Evolutionary conservation across 176 grass and related monocot genomes (phyloP), one percentile per base, ranked within the genome.

Genomic region (Oryza longistaminata): DNA sequence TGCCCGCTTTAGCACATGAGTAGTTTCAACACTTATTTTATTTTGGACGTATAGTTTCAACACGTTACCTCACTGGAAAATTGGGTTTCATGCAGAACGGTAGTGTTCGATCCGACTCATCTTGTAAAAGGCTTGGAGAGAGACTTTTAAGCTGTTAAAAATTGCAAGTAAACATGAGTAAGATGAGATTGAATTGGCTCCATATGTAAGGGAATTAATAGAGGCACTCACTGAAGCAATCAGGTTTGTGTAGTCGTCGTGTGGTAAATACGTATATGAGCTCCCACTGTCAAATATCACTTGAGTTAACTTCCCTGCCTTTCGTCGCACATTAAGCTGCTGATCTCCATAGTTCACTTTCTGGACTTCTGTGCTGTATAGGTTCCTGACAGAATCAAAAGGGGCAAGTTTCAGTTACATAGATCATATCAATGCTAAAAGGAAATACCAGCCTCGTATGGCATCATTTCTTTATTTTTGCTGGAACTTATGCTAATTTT

Each of bases 211-310:
- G 62, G 46, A 83, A 66, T 48, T 69, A 2, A 52, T 76, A 12
- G 13, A 52, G 10, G 21, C 52, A 91, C 93, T 87, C 55, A 98
- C 96, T 17, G 74, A 93, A 88, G 86, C 52, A 69, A 93, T 66
- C 35, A 98, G 53, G 6, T 89, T 88, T 71, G 4, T 53, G 64
- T 95, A 92, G 37, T 82, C 81, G 60, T 95, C 85, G 19, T 74
- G 71, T 42, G 96, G 96, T 64, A 98, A 92, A 68, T 95, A 95
- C 14, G 91, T 94, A 74, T 98, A 87, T 3, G 96, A 86, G 24
- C 91, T 95, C 40, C 96, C 88, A 25, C 81, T 93, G 74, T 98
- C 93, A 82, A 95, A 98, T 15, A 95, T 87, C 22, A 95, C 78
- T 79, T 84, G 91, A 31, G 91, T 82, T 45, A 88, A 48, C 61